Base-by-base conservation (phyloP, 2,329 filamentous ascomycete genomes). In the Aspergillus pseudoviridinutans region DNA sequence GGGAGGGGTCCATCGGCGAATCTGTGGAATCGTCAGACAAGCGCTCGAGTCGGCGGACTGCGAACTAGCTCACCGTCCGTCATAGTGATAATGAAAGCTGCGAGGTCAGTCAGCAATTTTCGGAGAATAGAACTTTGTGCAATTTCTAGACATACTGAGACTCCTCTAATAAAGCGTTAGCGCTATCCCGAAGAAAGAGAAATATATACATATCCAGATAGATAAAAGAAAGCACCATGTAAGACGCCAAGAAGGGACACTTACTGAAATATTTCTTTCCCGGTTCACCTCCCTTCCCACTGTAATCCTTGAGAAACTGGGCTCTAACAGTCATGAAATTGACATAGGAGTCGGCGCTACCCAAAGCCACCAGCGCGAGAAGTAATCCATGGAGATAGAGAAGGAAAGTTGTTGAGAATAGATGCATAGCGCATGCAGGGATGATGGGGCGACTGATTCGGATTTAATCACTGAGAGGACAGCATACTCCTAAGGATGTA, bases 71-170 rank as follows among this genome's bases (percentile, higher is more conserved):
- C 66, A 73, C 71, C 71, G 80, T 57, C 81, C 82, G 63, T 84
- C 82, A 69, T 84, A 84, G 62, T 84, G 82, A 54, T 76, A 74
- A 64, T 82, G 75, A 68, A 84, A 84, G 59, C 77, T 78, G 46
- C 20, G 8, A 46, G 28, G 24, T 14, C 17, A 49, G 44, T 47
- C 42, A 24, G 49, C 9, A 47, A 29, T 12, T 8, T 41, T 41
- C n/a, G 17, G 25, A 29, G 25, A 47, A 14, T 3, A 47, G 22
- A 24, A 14, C 6, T 6, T 4, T 47, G n/a, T 47, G 12, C 24
- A n/a, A 25, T 46, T 12, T 32, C 27, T 9, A 17, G 42, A 69
- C 71, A 61, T 74, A 78, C 74, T 64, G 63, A 22, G 76, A 78
- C 69, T 82, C 80, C 66, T 79, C 74, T 76, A 56, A 24, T 50